A percentile compares a stretch with the other conserved stretches of the same genome.
These are phyloP conservation scores for Fusarium oxysporum DNA, from an alignment of 2,329 filamentous ascomycete species.

Conservation along the genomic window DNA sequence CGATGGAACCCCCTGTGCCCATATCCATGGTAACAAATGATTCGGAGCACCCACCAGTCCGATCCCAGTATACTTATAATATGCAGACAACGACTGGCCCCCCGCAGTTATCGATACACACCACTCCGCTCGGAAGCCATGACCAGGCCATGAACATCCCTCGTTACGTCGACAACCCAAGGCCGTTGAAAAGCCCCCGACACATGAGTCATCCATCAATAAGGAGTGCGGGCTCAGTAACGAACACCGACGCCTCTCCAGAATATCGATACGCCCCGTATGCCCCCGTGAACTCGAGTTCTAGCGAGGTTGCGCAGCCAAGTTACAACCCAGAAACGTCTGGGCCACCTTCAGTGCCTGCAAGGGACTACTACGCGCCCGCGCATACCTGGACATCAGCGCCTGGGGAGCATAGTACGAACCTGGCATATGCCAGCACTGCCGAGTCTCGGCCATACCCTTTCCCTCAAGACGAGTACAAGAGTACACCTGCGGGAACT, in stretches of 20 bases:
- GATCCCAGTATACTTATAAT: constrained; percentile 68
- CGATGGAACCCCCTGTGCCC: constrained; percentile 64
- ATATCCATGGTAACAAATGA: constrained; percentile 63
- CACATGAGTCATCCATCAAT: constrained; percentile 66
- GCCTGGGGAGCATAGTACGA: constrained; percentile 59
- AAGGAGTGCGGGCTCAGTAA: constrained; percentile 61
- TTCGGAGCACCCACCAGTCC: constrained; percentile 59
- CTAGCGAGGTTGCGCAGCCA: constrained; percentile 50
- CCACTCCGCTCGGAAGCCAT: constrained; percentile 50
- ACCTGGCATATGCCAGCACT: constrained; percentile 58
- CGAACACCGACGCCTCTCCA: constrained; percentile 60
- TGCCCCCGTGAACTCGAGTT: constrained; percentile 43
- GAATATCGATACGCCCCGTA: constrained; percentile 69
- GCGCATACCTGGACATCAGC: constrained; percentile 64
- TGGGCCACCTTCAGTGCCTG: constrained; percentile 42
- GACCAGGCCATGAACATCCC: constrained; percentile 65
- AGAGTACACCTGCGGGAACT: constrained; percentile 45
- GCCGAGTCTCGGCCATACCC: constrained; percentile 62
- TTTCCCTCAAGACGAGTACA: constrained; percentile 62
- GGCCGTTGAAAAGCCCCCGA: constrained; percentile 68
- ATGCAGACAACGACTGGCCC: constrained; percentile 62
- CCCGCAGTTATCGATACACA: constrained; percentile 60
- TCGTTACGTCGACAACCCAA: constrained; percentile 67
- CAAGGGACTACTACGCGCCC: constrained; percentile 66
- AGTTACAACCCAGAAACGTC: constrained; percentile 49